phyloP scores from a whole-genome alignment of 495 filamentous ascomycete species.

The Aspergillus mulundensis region DNA sequence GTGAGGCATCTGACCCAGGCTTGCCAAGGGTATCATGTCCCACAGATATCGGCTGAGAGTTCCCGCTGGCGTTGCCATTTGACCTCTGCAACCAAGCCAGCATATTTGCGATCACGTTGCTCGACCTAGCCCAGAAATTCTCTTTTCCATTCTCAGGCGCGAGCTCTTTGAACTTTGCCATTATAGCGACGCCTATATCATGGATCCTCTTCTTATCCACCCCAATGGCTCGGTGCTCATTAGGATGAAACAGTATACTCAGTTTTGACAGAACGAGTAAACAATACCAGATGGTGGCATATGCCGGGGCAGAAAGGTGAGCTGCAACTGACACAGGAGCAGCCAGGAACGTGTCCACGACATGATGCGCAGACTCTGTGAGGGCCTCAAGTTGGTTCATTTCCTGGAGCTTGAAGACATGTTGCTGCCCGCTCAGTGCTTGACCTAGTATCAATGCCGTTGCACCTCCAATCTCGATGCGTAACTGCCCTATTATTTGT shows the following conservation, averaged over 20 bases:
- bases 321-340: neutral
- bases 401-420: neutral
- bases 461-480: neutral
- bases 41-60: neutral
- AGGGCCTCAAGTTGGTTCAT: neutral
- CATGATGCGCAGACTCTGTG: neutral
- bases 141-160: neutral
- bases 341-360: neutral
- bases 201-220: neutral
- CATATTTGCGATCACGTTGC: constrained; percentile 1
- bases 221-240: neutral
- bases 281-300: constrained; percentile 6
- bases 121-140: constrained; percentile 6
- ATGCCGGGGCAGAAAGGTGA: neutral
- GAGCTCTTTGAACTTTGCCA: neutral
- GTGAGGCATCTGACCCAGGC: neutral
- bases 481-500: neutral
- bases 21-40: neutral
- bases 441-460: constrained; percentile 7
- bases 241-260: neutral
- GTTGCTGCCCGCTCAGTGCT: neutral
- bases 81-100: constrained; percentile 7
- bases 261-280: constrained; percentile 4
- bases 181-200: neutral
- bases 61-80: neutral